Percentiles rank a stretch among this genome's conserved stretches.
Evolutionary conservation across 2,329 filamentous ascomycete genomes (phyloP).

Genomic region (Exophiala bonariae): DNA sequence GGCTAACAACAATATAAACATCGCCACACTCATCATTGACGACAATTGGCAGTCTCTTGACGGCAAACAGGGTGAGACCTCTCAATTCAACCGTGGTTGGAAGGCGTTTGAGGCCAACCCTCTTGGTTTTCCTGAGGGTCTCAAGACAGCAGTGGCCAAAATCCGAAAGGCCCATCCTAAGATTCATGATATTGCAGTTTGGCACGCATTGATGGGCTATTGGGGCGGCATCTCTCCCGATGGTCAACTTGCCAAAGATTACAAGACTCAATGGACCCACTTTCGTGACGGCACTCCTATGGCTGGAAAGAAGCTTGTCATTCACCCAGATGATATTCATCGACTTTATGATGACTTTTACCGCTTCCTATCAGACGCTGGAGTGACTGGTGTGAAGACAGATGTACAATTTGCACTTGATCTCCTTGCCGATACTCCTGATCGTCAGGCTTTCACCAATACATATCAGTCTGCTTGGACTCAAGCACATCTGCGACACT

Average conservation of each 20-base stretch:
- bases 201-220: constrained; percentile 86
- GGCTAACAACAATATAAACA: constrained; percentile 68
- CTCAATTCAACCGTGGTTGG: constrained; percentile 61
- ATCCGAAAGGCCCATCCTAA: constrained; percentile 70
- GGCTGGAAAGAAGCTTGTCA: constrained; percentile 65
- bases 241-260: constrained; percentile 72
- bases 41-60: constrained; percentile 91
- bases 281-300: constrained; percentile 53
- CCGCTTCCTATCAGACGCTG: constrained; percentile 69
- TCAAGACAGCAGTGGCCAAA: constrained; percentile 68
- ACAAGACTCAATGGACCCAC: constrained; percentile 67
- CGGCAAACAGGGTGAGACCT: constrained; percentile 48
- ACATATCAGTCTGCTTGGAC: constrained; percentile 86
- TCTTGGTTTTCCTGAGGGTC: constrained; percentile 73
- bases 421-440: constrained; percentile 65
- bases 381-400: constrained; percentile 86
- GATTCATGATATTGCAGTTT: constrained; percentile 84
- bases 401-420: constrained; percentile 92
- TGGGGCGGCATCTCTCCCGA: constrained; percentile 82
- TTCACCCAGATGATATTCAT: constrained; percentile 71
- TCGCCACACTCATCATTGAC: constrained; percentile 89
- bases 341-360: constrained; percentile 93
- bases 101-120: constrained; percentile 82
- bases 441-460: constrained; percentile 69
- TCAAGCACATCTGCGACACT: constrained; percentile 73